Conservation (phyloP, 176 grass and related monocot genomes). For the Oryza punctata region DNA sequence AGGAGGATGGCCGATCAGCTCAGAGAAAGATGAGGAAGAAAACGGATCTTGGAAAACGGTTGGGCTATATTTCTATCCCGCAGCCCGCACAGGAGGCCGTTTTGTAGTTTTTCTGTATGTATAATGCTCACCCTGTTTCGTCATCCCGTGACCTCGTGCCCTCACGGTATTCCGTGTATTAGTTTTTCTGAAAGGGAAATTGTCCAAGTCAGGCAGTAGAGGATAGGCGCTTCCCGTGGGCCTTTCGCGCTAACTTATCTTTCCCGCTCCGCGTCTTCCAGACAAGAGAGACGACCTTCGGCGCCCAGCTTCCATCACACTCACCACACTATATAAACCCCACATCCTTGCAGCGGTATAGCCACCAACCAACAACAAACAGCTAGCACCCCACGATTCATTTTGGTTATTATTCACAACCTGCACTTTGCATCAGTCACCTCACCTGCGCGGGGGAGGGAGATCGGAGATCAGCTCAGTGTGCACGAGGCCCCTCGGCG, state of each 20-base stretch:
- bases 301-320: not conserved
- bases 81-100: too few relatives aligned
- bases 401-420: not conserved
- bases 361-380: not conserved
- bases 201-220: not conserved
- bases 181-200: not conserved
- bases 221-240: not conserved
- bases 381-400: not conserved
- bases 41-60: too few relatives aligned
- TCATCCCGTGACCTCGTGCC: too few relatives aligned
- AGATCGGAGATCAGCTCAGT: slow-evolving; percentile 39
- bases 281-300: not conserved
- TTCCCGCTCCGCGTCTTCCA: slow-evolving; percentile 3
- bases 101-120: too few relatives aligned
- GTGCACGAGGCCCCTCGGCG: slow-evolving; percentile 38
- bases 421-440: not conserved
- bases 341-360: not conserved
- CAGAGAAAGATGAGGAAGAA: too few relatives aligned
- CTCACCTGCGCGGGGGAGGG: not conserved
- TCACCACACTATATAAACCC: slow-evolving; percentile 40
- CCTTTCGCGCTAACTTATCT: not conserved
- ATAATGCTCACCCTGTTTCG: too few relatives aligned
- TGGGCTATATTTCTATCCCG: too few relatives aligned
- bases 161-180: too few relatives aligned
- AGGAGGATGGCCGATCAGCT: too few relatives aligned